Conservation (phyloP, 805 yeast species). For the Pichia phayaonensis region DNA sequence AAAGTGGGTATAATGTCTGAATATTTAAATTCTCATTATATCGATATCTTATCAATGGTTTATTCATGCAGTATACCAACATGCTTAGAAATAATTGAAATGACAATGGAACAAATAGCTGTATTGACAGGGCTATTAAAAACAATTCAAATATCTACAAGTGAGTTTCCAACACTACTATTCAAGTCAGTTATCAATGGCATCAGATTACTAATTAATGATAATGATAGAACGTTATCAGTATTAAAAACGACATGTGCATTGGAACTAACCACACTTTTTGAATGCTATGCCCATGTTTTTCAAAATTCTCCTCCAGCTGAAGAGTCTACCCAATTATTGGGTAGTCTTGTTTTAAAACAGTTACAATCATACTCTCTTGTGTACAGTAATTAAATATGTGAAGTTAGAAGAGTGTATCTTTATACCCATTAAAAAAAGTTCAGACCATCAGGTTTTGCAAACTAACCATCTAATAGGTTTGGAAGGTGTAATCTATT, state of each 20-base stretch:
- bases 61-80: slow-evolving; percentile 54
- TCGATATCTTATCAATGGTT: slow-evolving; percentile 51
- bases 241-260: not conserved
- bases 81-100: slow-evolving; percentile 40
- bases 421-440: not conserved
- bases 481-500: no score
- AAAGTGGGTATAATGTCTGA: slow-evolving; percentile 47
- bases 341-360: not conserved
- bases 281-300: not conserved
- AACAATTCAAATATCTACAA: not conserved
- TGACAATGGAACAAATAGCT: slow-evolving; percentile 46
- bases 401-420: no score
- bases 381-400: not conserved
- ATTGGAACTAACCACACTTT: not conserved
- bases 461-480: no score
- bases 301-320: not conserved
- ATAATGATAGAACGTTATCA: slow-evolving; percentile 7
- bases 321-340: not conserved
- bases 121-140: slow-evolving; percentile 19
- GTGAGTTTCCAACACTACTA: slow-evolving; percentile 6
- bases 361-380: slow-evolving; percentile 1
- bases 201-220: not conserved
- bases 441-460: no score
- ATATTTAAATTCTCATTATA: slow-evolving; percentile 47
- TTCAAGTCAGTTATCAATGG: slow-evolving; percentile 11